Evolutionary conservation across 2,329 filamentous ascomycete species (phyloP).

Genomic region (Penicillium sp.): DNA sequence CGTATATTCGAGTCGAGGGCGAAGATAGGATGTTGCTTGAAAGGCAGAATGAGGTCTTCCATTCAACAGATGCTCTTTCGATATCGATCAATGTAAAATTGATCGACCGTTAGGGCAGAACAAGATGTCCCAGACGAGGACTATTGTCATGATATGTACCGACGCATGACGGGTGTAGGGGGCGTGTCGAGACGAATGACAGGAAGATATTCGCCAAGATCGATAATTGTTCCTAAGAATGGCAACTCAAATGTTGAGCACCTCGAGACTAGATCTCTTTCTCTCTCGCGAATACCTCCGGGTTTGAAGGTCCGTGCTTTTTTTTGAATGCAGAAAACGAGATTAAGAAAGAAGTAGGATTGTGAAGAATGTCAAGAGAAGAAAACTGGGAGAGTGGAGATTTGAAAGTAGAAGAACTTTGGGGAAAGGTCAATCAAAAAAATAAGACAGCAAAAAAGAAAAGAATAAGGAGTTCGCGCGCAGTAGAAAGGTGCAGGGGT

Average conservation of each 20-base stretch:
- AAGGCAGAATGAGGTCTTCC: conserved; percentile 17
- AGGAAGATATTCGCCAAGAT: conserved; percentile 20
- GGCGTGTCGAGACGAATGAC: conserved; percentile 7
- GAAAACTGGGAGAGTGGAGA: conserved; percentile 1
- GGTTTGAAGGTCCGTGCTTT: conserved; percentile 10
- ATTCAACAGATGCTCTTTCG: conserved; percentile 26
- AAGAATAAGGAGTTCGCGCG: conserved; percentile 4
- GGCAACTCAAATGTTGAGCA: conserved; percentile 17
- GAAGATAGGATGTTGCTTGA: conserved; percentile 7
- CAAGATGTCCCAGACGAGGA: conserved; percentile 38
- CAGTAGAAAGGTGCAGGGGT: conserved; percentile 6
- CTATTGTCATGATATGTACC: conserved; percentile 45
- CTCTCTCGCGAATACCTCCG: conserved; percentile 15
- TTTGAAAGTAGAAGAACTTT: conserved; percentile 9
- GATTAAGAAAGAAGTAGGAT: background rate
- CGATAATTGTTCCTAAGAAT: conserved; percentile 16
- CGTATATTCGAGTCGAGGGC: conserved; percentile 17
- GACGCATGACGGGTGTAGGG: conserved; percentile 33
- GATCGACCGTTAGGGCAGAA: conserved; percentile 30
- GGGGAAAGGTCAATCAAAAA: background rate
- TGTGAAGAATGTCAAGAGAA: conserved; percentile 3
- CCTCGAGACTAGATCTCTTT: conserved; percentile 8
- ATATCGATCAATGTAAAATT: conserved; percentile 29
- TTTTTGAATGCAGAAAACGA: background rate
- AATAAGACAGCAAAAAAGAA: conserved; percentile 6